Conservation (phyloP, 257 asterid species). For the Salvia miltiorrhiza region DNA sequence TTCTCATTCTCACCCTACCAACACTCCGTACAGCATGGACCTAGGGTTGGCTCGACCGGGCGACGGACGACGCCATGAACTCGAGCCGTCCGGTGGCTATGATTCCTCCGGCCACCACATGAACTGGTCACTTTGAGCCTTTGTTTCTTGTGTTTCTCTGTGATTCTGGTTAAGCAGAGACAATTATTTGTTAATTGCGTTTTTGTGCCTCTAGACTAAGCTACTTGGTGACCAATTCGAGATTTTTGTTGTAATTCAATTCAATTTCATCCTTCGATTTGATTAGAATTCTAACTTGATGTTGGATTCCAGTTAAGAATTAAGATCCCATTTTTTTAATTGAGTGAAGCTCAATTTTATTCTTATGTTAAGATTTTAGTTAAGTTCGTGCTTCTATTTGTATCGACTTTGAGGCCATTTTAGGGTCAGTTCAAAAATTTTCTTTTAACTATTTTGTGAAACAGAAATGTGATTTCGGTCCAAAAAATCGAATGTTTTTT, state of each 20-base stretch:
- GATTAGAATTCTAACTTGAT: not conserved
- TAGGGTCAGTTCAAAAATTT: too few relatives aligned
- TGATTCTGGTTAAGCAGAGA: constrained; percentile 8
- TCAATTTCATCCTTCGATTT: not conserved
- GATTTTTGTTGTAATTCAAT: not conserved
- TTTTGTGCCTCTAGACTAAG: not conserved
- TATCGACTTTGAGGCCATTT: too few relatives aligned
- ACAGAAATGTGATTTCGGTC: too few relatives aligned
- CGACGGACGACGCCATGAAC: constrained; percentile 37
- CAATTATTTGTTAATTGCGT: not conserved
- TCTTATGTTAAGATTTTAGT: too few relatives aligned
- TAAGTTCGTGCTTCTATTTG: too few relatives aligned
- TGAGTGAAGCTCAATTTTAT: not conserved
- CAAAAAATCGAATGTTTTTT: too few relatives aligned
- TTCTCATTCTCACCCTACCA: constrained; percentile 44
- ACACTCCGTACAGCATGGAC: constrained; percentile 36
- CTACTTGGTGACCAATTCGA: not conserved
- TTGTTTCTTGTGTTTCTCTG: not conserved
- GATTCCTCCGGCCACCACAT: constrained; percentile 52
- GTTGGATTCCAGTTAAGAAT: too few relatives aligned
- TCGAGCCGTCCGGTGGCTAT: constrained; percentile 49
- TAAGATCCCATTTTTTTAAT: not conserved
- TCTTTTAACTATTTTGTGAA: too few relatives aligned
- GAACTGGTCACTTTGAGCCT: constrained; percentile 59
- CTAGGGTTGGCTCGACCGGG: constrained; percentile 45